A percentile compares a stretch with the other conserved stretches of the same genome.
Evolutionary conservation across 805 yeast genomes (phyloP).

Genomic region (Saturnispora hagleri): DNA sequence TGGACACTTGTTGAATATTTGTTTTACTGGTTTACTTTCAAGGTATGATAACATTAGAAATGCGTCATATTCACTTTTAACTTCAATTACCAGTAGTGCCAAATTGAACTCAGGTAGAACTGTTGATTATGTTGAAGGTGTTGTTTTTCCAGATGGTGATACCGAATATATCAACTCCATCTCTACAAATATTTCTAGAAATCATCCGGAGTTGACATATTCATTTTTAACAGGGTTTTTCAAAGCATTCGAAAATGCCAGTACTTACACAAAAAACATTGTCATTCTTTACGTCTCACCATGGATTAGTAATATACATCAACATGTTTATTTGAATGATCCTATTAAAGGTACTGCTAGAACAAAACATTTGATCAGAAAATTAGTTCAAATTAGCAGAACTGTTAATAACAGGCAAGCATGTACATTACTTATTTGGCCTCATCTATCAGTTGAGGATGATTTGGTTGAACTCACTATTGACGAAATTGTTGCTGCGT

Average conservation of each 20-base stretch:
- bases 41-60: constrained; percentile 48
- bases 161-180: constrained; percentile 50
- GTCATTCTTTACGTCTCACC: constrained; percentile 52
- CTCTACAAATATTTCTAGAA: constrained; percentile 46
- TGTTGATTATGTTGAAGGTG: constrained; percentile 45
- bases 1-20: constrained; percentile 54
- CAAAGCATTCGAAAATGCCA: constrained; percentile 38
- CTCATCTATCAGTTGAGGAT: constrained; percentile 51
- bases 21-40: constrained; percentile 60
- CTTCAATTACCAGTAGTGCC: constrained; percentile 52
- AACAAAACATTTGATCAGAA: constrained; percentile 51
- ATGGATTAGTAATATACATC: constrained; percentile 64
- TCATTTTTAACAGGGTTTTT: constrained; percentile 44
- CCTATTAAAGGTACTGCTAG: constrained; percentile 52
- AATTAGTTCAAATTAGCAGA: constrained; percentile 51
- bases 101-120: constrained; percentile 50
- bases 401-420: constrained; percentile 40
- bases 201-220: constrained; percentile 51
- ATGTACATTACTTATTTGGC: constrained; percentile 60
- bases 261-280: constrained; percentile 28
- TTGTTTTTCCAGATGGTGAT: constrained; percentile 61
- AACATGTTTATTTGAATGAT: constrained; percentile 44
- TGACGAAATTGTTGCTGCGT: constrained; percentile 66
- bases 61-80: constrained; percentile 53
- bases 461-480: constrained; percentile 47